A percentile compares a stretch with the other conserved stretches of the same genome.
Evolutionary conservation across 2,329 filamentous ascomycete species (phyloP).

Genomic region (Sporothrix humicola): DNA sequence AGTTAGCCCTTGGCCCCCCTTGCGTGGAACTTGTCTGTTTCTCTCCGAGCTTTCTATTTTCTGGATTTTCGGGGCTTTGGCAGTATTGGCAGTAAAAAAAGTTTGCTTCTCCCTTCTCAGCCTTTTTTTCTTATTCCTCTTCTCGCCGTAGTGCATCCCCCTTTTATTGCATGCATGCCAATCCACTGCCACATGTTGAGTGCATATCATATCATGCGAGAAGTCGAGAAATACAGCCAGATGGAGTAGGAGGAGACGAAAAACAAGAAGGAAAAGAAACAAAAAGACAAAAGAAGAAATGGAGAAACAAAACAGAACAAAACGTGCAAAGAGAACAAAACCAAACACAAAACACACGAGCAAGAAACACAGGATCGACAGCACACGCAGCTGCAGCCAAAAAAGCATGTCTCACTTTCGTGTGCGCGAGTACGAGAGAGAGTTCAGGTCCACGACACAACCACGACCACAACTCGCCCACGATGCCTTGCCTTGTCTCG

Average conservation of each 20-base stretch:
- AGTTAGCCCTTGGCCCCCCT: background rate
- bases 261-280: background rate
- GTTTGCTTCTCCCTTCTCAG: background rate
- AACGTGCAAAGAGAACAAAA: background rate
- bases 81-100: too few relatives aligned
- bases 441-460: too few relatives aligned
- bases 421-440: constrained; percentile 10
- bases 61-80: background rate
- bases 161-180: constrained; percentile 15
- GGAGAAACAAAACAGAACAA: background rate
- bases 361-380: constrained; percentile 17
- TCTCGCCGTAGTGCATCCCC: background rate
- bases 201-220: background rate
- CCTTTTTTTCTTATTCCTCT: background rate
- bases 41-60: background rate
- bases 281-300: background rate
- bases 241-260: background rate
- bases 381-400: background rate
- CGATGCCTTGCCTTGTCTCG: background rate
- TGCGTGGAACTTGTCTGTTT: constrained; percentile 4
- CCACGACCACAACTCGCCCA: too few relatives aligned
- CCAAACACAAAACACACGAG: background rate
- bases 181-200: background rate
- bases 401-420: constrained; percentile 5
- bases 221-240: background rate